Base-by-base conservation (phyloP, 1,284 basidiomycete species). In the Kwoniella shivajii region DNA sequence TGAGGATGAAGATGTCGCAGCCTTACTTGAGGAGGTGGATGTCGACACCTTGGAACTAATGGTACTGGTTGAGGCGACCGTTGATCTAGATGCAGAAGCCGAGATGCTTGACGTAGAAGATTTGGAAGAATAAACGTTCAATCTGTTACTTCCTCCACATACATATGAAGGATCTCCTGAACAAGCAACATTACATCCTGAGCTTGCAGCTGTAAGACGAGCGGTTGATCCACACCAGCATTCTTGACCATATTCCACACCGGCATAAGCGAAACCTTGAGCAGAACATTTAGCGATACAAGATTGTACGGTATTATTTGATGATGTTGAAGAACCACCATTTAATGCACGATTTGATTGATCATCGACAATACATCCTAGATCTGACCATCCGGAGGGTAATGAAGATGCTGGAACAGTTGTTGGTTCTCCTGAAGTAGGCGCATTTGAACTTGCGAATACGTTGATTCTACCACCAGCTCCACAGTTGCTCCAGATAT, bases 221-320 rank as follows among this genome's bases (percentile, higher is more conserved):
- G 58, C 56, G 13, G 54, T 20, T 56, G 56, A 66, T 14, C 68
- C 66, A 53, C 69, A 72, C 59, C 62, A 67, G 54, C 69, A 72
- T 52, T 72, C 60, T 42, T 58, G 44, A 29, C 63, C 56, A 46
- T 66, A 66, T 60, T 73, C 64, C 34, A 61, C 47, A 47, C 66
- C 67, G 13, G 63, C 55, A 44, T 50, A 45, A 11, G 45, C 26
- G 44, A 50, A 61, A 3, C 60, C 60, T n/a, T 43, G n/a, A 2
- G 20, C 24, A n/a, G 26, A 20, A 33, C 59, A 61, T 30, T 24
- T 43, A 14, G 49, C 38, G 34, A 54, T 60, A 43, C 63, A 65
- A 13, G 44, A 56, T 42, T 60, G 55, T 49, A 67, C 54, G 51
- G 71, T 69, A 57, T 64, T 64, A 36, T 42, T 50, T 33, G 51